Percentiles rank a stretch among this genome's conserved stretches.
These are phyloP conservation scores for Ceratocystiopsis sp. DNA, from an alignment of 2,329 filamentous ascomycete genomes.

Conservation along the genomic window DNA sequence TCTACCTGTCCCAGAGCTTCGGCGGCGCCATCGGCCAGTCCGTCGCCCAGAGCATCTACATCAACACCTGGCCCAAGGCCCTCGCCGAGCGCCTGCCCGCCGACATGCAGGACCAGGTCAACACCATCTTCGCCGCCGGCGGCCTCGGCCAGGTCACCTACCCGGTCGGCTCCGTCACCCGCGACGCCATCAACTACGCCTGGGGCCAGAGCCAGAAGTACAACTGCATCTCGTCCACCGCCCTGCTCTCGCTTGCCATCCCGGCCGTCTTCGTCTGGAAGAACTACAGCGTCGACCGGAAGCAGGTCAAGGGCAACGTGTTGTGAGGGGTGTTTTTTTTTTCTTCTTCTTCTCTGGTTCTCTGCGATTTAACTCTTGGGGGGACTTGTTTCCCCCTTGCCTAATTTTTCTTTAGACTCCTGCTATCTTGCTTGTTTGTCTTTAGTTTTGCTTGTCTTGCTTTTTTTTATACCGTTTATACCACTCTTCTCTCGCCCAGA, in stretches of 20 bases:
- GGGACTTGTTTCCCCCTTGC: too few relatives aligned
- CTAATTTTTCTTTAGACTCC: too few relatives aligned
- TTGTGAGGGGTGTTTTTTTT: slow-evolving; percentile 2
- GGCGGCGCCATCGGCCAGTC: slow-evolving; percentile 43
- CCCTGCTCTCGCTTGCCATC: slow-evolving; percentile 13
- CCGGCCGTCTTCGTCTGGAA: slow-evolving; percentile 9
- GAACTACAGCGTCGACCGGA: slow-evolving; percentile 10
- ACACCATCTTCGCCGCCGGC: slow-evolving; percentile 24
- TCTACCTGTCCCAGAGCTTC: slow-evolving; percentile 38
- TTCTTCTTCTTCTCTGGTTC: neutral
- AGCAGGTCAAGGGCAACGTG: slow-evolving; percentile 11
- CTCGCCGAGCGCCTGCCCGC: slow-evolving; percentile 27
- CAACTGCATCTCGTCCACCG: slow-evolving; percentile 29
- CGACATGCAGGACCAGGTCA: slow-evolving; percentile 29
- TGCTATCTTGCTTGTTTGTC: too few relatives aligned
- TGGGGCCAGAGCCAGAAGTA: slow-evolving; percentile 34
- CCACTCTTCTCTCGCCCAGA: too few relatives aligned
- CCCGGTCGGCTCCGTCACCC: slow-evolving; percentile 27
- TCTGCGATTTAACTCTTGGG: neutral
- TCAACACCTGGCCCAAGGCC: slow-evolving; percentile 32
- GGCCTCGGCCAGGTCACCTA: slow-evolving; percentile 36
- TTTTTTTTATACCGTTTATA: too few relatives aligned
- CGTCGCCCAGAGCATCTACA: slow-evolving; percentile 45
- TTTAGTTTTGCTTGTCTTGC: too few relatives aligned
- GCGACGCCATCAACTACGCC: slow-evolving; percentile 37